Percentiles rank a stretch among this genome's conserved stretches.
These are phyloP conservation scores for Aspergillus fischeri DNA, from an alignment of 2,329 filamentous ascomycete species.

Conservation along the genomic window DNA sequence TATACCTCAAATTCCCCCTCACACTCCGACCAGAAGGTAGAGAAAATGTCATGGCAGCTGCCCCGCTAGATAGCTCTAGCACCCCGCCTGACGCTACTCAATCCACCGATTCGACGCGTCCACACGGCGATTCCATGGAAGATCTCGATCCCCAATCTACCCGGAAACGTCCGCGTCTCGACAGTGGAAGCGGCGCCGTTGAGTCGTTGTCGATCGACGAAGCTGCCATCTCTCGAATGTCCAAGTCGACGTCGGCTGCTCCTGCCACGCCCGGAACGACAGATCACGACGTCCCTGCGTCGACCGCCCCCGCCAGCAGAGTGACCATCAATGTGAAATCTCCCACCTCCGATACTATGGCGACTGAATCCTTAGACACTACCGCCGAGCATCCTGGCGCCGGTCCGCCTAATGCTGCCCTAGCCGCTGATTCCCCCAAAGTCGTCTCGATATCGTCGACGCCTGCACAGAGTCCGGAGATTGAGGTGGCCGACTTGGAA, in stretches of 20 bases:
- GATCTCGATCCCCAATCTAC: constrained; percentile 35
- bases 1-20: constrained; percentile 1
- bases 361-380: constrained; percentile 9
- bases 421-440: constrained; percentile 20
- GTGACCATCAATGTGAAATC: constrained; percentile 48
- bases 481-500: constrained; percentile 48
- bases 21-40: constrained; percentile 8
- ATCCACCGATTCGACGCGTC: constrained; percentile 27
- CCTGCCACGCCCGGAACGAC: constrained; percentile 17
- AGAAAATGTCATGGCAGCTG: constrained; percentile 44
- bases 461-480: constrained; percentile 43
- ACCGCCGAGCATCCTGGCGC: constrained; percentile 11
- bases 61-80: constrained; percentile 44
- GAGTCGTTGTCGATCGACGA: constrained; percentile 32
- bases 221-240: constrained; percentile 12
- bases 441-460: constrained; percentile 43
- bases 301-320: constrained; percentile 38
- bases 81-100: constrained; percentile 33
- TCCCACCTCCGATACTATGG: constrained; percentile 21
- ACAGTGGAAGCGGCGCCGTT: constrained; percentile 38
- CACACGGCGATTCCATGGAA: constrained; percentile 37
- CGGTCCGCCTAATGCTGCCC: constrained; percentile 10
- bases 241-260: constrained; percentile 22
- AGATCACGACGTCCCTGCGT: constrained; percentile 26
- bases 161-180: constrained; percentile 46